Evolutionary conservation across 83 land plant species (phyloP), one percentile per base, ranked within the genome.

Genomic region (Isoetes engelmannii): DNA sequence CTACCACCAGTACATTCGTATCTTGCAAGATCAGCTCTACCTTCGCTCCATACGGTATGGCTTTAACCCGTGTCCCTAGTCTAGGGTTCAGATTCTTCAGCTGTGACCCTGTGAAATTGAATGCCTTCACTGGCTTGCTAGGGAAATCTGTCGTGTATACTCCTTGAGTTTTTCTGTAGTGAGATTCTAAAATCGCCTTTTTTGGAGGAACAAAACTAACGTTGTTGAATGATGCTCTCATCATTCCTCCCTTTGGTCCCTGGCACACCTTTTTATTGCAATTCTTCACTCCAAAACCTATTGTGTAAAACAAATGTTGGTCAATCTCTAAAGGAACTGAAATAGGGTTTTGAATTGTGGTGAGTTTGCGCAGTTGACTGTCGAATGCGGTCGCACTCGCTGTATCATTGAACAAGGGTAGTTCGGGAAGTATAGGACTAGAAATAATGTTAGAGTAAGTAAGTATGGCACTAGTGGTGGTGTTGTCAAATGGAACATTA

Each of bases 11-110:
- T 56, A 85, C 46, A 45, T 67, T 73, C 0, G 91, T 85, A 18
- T 83, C 86, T 75, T 87, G 91, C 6, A 87, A 73, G 7, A 85
- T 76, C 7, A 85, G 17, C 55, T 87, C 78, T 54, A 87, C 80
- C 4, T 47, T 75, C 0, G 69, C 48, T 10, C 79, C 75, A 50
- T 69, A 73, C 21, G 79, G 69, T 41, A 81, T 9, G 1, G 79
- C 65, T 19, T 45, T 72, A 57, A 79, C 83, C 45, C 75, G 47
- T 0, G 88, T 85, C 37, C 71, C 80, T 6, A 7, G 18, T n/a
- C 12, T 43, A 6, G 82, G 63, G 5, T 21, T 72, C 20, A 51
- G 65, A 8, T 69, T 71, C 42, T 21, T 6, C 4, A 71, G 5
- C 6, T 42, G 7, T 4, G 72, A 61, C 4, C 74, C 79, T 3